Percentiles rank a stretch among this genome's conserved stretches.
Evolutionary conservation across 1,284 basidiomycete genomes (phyloP).

Genomic region (Sanguinoderma infundibulare): DNA sequence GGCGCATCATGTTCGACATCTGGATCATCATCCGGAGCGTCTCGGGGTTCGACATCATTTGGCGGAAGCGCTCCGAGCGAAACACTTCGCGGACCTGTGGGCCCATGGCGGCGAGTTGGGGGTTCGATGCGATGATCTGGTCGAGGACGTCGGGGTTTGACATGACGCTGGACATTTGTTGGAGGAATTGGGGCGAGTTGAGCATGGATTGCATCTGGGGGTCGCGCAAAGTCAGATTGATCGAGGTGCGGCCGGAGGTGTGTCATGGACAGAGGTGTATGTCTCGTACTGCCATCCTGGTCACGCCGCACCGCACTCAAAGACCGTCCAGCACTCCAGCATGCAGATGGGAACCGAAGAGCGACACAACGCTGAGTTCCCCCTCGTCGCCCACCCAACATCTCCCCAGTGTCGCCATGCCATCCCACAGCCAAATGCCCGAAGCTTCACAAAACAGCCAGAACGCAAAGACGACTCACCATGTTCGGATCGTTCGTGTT

Average conservation of each 20-base stretch:
- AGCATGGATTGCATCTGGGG: constrained; percentile 81
- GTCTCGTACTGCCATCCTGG: too few species aligned
- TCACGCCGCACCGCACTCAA: too few species aligned
- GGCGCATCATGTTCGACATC: constrained; percentile 69
- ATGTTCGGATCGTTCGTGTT: constrained; percentile 92
- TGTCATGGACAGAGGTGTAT: too few species aligned
- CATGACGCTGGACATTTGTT: constrained; percentile 35
- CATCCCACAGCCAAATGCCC: not conserved
- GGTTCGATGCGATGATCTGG: constrained; percentile 82
- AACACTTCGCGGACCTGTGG: constrained; percentile 83
- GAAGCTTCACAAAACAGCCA: not conserved
- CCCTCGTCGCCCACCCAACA: not conserved
- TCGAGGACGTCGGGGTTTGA: constrained; percentile 62
- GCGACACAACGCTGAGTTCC: too few species aligned
- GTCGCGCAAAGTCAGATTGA: not conserved
- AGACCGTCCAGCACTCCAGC: too few species aligned
- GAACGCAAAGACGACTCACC: constrained; percentile 46
- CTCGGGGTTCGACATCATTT: constrained; percentile 87
- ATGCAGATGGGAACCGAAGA: too few species aligned
- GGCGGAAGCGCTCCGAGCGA: constrained; percentile 79
- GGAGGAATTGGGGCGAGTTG: constrained; percentile 57
- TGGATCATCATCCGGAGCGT: constrained; percentile 82
- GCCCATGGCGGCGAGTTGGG: constrained; percentile 78
- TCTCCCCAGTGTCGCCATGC: not conserved
- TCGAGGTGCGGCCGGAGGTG: too few species aligned